Evolutionary conservation across 75 land plant species (phyloP).

Genomic region (Azolla pinnata): DNA sequence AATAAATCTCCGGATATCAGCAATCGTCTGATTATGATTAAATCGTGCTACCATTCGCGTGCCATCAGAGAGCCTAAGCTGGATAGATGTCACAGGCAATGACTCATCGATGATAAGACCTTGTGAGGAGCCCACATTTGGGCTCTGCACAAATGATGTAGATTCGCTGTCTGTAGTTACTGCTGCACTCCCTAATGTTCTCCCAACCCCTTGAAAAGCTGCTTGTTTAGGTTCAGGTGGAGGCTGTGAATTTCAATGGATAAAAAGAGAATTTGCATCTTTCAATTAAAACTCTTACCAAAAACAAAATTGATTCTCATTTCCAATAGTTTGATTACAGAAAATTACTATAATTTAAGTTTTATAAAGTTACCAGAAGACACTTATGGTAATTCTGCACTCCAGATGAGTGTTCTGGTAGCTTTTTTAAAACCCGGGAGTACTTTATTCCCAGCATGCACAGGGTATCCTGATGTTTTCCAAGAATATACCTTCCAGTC

Average conservation of each 20-base stretch:
- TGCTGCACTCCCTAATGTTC: slow-evolving; percentile 54
- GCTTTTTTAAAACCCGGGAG: no score
- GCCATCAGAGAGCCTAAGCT: slow-evolving; percentile 84
- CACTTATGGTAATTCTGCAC: no score
- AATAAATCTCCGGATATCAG: slow-evolving; percentile 71
- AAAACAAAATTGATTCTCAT: not conserved
- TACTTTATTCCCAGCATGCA: no score
- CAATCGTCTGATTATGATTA: slow-evolving; percentile 78
- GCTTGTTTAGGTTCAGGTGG: slow-evolving; percentile 40
- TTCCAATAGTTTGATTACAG: not conserved
- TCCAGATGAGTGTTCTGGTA: no score
- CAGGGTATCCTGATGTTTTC: no score
- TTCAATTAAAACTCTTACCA: no score
- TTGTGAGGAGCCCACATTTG: slow-evolving; percentile 26
- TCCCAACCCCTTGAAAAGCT: slow-evolving; percentile 76
- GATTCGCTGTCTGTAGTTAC: slow-evolving; percentile 13
- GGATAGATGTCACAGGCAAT: slow-evolving; percentile 71
- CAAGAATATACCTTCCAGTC: slow-evolving; percentile 45
- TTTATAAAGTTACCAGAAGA: no score
- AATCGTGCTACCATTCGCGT: slow-evolving; percentile 96
- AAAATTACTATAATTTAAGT: no score
- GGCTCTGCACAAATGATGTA: slow-evolving; percentile 4
- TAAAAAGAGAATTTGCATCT: no score
- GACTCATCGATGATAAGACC: slow-evolving; percentile 61
- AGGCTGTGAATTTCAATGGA: slow-evolving; percentile 10